Evolutionary conservation across 2,329 filamentous ascomycete genomes (phyloP), one percentile per base, ranked within the genome.

Genomic region (Sporothrix pallida): DNA sequence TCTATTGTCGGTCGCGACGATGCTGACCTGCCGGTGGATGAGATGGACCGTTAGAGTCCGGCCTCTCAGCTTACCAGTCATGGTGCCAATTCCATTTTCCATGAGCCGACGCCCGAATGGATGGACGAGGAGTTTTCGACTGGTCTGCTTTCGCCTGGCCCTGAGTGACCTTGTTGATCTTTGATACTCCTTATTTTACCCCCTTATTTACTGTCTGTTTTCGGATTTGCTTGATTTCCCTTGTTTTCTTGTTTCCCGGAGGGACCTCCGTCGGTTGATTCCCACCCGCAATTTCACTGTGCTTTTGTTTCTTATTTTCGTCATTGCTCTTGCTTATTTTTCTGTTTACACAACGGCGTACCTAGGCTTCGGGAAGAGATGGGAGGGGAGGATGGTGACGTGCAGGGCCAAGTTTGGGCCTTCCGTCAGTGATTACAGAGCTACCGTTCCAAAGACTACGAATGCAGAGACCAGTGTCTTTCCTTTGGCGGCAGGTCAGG

Each of bases 1-100:
- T 89, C 92, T 1, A 95, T 96, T 80, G 92, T 95, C 50, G 91
- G 91, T 76, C 92, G 91, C 78, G 92, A 95, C 79, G 86, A 93
- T 76, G 89, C 90, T 54, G 92, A 95, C 78, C 86, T 95, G 78
- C 90, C 91, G 13, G 88, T 92, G 75, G 91, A 94, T 79, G 93
- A 95, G 83, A 85, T 96, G 80, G 92, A 93, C 82, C 86, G 86
- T 80, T 90, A 86, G 79, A 20, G 13, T 17, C 42, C 20, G 12
- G 42, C 17, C 62, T 15, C 62, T 17, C 62, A 12, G 10, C 17
- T 15, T 20, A 46, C 17, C 42, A 23, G 13, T 48, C 4, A 37
- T 37, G 31, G 31, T 37, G 31, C 31, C 31, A 37, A 37, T 37
- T 37, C 31, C 31, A 37, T 37, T 7, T 37, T 37, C 31, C 31